A percentile compares a stretch with the other conserved stretches of the same genome.
Evolutionary conservation across 768 basidiomycete species (phyloP).

Genomic region (Boletus insuetus): DNA sequence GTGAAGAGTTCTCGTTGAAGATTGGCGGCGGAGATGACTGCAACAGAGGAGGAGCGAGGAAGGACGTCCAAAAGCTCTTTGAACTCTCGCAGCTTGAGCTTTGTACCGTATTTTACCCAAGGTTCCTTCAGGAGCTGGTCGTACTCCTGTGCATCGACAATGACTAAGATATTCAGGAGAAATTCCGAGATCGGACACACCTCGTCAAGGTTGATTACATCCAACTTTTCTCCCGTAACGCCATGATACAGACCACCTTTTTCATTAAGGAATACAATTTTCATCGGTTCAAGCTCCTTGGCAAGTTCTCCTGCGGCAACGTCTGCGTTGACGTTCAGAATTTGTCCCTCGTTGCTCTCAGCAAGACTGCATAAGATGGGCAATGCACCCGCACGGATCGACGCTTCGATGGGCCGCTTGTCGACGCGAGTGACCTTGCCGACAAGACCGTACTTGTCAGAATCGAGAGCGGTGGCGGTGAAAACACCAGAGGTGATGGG

Average conservation of each 20-base stretch:
- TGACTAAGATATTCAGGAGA: neutral
- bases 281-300: conserved; percentile 96
- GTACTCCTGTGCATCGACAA: conserved; percentile 64
- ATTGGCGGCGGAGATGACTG: conserved; percentile 90
- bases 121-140: conserved; percentile 95
- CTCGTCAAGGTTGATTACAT: conserved; percentile 97
- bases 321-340: conserved; percentile 98
- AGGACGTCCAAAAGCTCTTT: conserved; percentile 98
- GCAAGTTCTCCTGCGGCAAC: conserved; percentile 97
- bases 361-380: conserved; percentile 95
- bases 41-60: conserved; percentile 96
- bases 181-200: conserved; percentile 34
- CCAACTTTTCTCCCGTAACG: conserved; percentile 92
- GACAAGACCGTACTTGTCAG: conserved; percentile 91
- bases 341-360: conserved; percentile 94
- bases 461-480: conserved; percentile 94
- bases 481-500: conserved; percentile 99
- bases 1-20: conserved; percentile 99
- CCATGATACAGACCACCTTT: conserved; percentile 99
- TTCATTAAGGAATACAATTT: conserved; percentile 98
- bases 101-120: conserved; percentile 99
- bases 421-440: conserved; percentile 94
- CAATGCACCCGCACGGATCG: conserved; percentile 92
- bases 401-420: conserved; percentile 94
- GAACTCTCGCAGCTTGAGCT: conserved; percentile 98